phyloP scores from a whole-genome alignment of 1,139 yeast species.

The Kluyveromyces marxianus region DNA sequence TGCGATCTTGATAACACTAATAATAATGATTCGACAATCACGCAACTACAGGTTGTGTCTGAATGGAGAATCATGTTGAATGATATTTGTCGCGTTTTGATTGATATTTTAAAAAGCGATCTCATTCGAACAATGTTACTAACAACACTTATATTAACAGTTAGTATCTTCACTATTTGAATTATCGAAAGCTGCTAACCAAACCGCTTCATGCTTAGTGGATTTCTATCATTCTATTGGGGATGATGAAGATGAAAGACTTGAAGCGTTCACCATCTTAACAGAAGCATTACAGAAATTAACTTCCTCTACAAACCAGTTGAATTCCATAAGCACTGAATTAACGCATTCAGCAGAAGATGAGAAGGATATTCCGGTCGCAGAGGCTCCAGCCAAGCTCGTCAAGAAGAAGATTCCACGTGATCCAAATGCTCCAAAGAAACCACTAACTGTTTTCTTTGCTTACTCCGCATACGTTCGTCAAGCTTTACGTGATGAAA shows the following conservation, averaged over 20 bases:
- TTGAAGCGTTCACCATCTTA: constrained; percentile 31
- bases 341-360: constrained; percentile 29
- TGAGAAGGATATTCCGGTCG: constrained; percentile 15
- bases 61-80: background rate
- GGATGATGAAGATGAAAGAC: constrained; percentile 31
- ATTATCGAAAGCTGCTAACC: constrained; percentile 72
- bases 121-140: background rate
- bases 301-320: constrained; percentile 27
- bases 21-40: too few relatives aligned
- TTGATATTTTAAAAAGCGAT: background rate
- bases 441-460: constrained; percentile 70
- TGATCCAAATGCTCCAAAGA: constrained; percentile 51
- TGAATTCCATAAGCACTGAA: constrained; percentile 25
- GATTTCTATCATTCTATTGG: constrained; percentile 57
- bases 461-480: constrained; percentile 64
- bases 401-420: constrained; percentile 42
- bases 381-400: constrained; percentile 26
- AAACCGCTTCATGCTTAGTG: constrained; percentile 70
- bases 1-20: too few relatives aligned
- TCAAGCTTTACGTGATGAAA: constrained; percentile 56
- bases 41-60: background rate
- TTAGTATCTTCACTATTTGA: constrained; percentile 73
- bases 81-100: background rate
- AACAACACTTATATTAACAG: constrained; percentile 19
- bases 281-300: constrained; percentile 30